Conservation (phyloP, 495 filamentous ascomycete species). For the Peziza echinospora region DNA sequence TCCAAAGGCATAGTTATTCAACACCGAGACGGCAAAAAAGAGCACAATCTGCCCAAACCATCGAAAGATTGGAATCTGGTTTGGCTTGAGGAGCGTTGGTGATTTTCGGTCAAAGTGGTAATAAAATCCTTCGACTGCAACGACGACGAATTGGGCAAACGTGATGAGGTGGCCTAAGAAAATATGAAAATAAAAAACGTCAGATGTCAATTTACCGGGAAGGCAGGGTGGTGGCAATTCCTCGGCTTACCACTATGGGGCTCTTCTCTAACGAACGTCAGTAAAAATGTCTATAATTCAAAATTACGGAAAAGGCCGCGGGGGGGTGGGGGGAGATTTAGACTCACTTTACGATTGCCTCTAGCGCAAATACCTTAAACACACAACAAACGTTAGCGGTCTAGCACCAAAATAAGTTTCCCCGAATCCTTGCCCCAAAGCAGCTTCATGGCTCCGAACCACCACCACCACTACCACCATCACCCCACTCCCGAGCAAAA, state of each 20-base stretch:
- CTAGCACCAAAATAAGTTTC: too few species aligned
- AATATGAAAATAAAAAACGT: background rate
- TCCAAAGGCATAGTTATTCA: conserved; percentile 96
- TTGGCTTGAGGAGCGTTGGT: conserved; percentile 48
- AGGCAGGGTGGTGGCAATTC: conserved; percentile 20
- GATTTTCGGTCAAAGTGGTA: conserved; percentile 39
- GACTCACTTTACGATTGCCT: conserved; percentile 81
- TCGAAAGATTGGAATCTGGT: conserved; percentile 59
- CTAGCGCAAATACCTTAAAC: conserved; percentile 73
- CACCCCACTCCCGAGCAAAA: background rate
- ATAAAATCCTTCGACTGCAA: conserved; percentile 53
- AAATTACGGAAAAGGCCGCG: conserved; percentile 2
- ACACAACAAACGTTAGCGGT: too few species aligned
- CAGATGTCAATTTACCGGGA: too few species aligned
- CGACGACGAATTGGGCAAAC: conserved; percentile 79
- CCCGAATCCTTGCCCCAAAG: too few species aligned
- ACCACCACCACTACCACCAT: conserved; percentile 4
- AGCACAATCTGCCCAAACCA: conserved; percentile 79
- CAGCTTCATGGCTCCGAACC: too few species aligned
- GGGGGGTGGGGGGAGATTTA: too few species aligned
- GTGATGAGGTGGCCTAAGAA: conserved; percentile 64
- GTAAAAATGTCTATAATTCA: conserved; percentile 4
- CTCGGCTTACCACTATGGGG: conserved; percentile 28
- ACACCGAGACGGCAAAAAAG: conserved; percentile 74
- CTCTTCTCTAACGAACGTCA: conserved; percentile 28